Conservation (phyloP, 164 flowering plant genomes). For the Stephania japonica region DNA sequence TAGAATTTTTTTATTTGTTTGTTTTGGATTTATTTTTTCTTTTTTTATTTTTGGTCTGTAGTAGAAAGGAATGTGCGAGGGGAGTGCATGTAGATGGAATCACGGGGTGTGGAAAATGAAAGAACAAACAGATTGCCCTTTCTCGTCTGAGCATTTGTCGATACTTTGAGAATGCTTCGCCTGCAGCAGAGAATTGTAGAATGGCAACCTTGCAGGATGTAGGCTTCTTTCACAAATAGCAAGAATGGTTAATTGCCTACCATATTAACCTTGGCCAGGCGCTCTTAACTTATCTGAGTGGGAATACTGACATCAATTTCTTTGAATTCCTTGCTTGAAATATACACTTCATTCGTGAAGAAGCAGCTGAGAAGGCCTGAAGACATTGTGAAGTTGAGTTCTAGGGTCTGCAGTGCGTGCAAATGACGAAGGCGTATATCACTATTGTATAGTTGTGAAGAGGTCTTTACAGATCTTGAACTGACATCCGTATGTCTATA, state of each 20-base stretch:
- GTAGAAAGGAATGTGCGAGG: neutral
- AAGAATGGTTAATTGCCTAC: neutral
- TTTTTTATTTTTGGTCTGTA: neutral
- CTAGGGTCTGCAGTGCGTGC: neutral
- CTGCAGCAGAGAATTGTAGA: neutral
- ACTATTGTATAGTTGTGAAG: neutral
- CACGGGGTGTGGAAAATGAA: neutral
- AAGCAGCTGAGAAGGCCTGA: neutral
- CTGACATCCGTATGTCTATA: neutral
- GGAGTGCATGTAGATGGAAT: neutral
- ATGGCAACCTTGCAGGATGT: neutral
- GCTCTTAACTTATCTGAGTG: neutral
- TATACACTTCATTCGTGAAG: neutral
- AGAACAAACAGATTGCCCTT: neutral
- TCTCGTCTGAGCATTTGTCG: neutral
- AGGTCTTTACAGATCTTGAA: neutral
- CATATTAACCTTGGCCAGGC: neutral
- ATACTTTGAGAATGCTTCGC: neutral
- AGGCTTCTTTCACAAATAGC: neutral
- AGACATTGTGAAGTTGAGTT: neutral
- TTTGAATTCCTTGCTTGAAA: neutral
- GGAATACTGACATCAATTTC: neutral
- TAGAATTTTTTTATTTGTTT: neutral
- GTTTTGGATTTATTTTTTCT: neutral
- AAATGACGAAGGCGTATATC: neutral